These are phyloP conservation scores for Magnusiomyces paraingens DNA, from an alignment of 1,139 yeast species.

Conservation along the genomic window DNA sequence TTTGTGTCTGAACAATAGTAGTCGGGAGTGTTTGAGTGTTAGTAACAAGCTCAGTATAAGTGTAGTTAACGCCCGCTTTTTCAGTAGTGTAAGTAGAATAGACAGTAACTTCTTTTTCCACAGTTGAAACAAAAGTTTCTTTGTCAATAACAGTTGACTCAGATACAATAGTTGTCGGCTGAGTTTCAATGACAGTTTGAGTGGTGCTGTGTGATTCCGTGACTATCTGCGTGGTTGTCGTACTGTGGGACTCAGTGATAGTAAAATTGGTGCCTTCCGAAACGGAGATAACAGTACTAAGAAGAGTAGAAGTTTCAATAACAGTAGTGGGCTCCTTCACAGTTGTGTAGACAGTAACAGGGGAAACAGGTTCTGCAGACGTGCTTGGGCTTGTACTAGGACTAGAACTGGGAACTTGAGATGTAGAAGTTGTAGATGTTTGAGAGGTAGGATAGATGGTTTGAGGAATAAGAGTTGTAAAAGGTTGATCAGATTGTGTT, in stretches of 20 bases:
- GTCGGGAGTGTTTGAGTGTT: constrained; percentile 1
- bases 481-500: constrained; percentile 1
- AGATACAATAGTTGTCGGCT: constrained; percentile 5
- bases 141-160: background rate
- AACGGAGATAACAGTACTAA: background rate
- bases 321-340: constrained; percentile 3
- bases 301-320: background rate
- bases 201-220: background rate
- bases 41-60: background rate
- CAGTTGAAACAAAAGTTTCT: background rate
- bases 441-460: background rate
- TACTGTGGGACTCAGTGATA: background rate
- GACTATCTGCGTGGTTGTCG: background rate
- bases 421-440: background rate
- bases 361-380: background rate
- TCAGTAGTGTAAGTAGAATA: constrained; percentile 1
- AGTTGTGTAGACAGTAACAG: background rate
- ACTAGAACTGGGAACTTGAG: background rate
- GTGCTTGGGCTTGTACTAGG: background rate
- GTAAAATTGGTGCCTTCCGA: background rate
- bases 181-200: background rate
- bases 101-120: background rate
- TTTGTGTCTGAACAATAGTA: constrained; percentile 1
- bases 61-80: background rate
- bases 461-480: constrained; percentile 3